Evolutionary conservation across 139 green algal species (phyloP), one percentile per base, ranked within the genome.

Genomic region (Mychonastes homosphaera): DNA sequence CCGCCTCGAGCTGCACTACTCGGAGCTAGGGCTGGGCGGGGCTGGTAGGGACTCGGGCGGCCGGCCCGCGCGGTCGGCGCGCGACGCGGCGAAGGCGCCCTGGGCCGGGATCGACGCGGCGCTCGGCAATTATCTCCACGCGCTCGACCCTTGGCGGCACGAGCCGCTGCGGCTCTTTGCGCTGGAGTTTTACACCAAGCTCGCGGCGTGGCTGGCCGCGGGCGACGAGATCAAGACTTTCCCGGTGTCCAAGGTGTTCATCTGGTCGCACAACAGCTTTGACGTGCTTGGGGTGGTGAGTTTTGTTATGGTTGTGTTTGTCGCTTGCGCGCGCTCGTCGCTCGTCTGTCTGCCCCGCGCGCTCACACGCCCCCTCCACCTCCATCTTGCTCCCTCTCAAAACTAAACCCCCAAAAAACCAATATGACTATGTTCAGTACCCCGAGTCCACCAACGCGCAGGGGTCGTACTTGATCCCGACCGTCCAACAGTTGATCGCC

Each of bases 11-110:
- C 33, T 79, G 23, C 56, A 70, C 34, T 79, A 62, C 47, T 55
- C 21, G 8, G 74, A 82, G 45, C 79, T 72, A 55, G 74, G 74
- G 15, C 44, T 82, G 1, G 74, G 74, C 13, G 74, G 74, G 19
- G 74, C 63, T 39, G 39, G 32, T 3, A 18, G 53, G 7, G 58
- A 36, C 36, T 58, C 53, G n/a, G 47, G 34, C 23, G 49, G 12
- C 21, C 47, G 47, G 39, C 29, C 49, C 19, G 69, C 65, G 19
- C 43, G 4, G 6, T 76, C 57, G 2, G 70, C 65, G 0, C 27
- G 23, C 6, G 46, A 74, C 62, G 67, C 67, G 10, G 74, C 66
- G 6, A 47, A 58, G 27, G 50, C 47, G 9, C 74, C 74, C 13
- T 82, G 63, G 30, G 74, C 64, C 36, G 74, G 74, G 2, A 52